phyloP scores from a whole-genome alignment of 257 asterid genomes.

The Mentha longifolia region DNA sequence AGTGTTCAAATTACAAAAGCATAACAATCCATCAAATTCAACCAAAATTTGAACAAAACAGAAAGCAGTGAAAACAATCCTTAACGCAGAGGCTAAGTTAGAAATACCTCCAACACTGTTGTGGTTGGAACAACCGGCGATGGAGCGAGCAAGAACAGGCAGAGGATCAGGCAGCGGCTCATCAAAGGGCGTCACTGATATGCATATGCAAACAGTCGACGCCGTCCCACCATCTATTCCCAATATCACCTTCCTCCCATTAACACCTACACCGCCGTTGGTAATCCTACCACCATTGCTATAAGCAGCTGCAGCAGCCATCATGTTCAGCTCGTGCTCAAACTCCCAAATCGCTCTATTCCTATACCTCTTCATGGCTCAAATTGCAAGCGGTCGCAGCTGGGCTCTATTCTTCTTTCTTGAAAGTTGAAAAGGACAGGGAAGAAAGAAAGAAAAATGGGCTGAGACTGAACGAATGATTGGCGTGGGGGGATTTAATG shows the following conservation, averaged over 20 bases:
- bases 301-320: conserved; percentile 37
- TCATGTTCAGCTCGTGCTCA: conserved; percentile 43
- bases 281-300: conserved; percentile 25
- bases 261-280: conserved; percentile 2
- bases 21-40: background rate
- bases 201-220: conserved; percentile 74
- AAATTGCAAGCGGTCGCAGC: conserved; percentile 10
- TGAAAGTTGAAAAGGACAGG: conserved; percentile 3
- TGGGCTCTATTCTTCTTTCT: background rate
- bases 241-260: conserved; percentile 54
- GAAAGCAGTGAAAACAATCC: background rate
- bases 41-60: background rate
- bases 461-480: conserved; percentile 23
- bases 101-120: conserved; percentile 81
- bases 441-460: background rate
- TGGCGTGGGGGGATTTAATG: conserved; percentile 32
- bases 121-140: conserved; percentile 87
- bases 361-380: conserved; percentile 48
- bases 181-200: conserved; percentile 52
- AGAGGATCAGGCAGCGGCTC: conserved; percentile 67
- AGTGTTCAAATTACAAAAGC: conserved; percentile 5
- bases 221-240: conserved; percentile 89
- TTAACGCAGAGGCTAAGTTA: background rate
- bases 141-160: conserved; percentile 70
- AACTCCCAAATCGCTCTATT: conserved; percentile 51